Conservation (phyloP, 345 rosid species). For the Arabis alpina region DNA sequence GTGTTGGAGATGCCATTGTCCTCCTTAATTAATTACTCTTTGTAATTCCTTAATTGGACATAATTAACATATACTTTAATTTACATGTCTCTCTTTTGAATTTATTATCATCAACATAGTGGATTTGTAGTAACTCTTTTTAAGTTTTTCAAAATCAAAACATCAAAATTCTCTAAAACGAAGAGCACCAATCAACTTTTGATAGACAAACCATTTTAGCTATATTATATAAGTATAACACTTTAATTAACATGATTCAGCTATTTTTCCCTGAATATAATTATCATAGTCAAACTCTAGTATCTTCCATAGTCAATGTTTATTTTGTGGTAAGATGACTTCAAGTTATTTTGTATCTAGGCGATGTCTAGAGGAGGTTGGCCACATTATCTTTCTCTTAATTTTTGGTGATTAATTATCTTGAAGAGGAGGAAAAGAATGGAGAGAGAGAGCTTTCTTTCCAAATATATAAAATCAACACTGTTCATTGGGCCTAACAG, state of each 20-base stretch:
- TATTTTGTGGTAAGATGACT: too few relatives aligned
- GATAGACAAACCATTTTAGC: background rate
- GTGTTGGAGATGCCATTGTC: slow-evolving; percentile 89
- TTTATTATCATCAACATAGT: background rate
- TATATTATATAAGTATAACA: background rate
- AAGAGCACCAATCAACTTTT: background rate
- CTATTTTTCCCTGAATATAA: background rate
- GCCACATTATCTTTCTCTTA: too few relatives aligned
- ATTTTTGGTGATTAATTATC: too few relatives aligned
- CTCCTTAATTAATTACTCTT: slow-evolving; percentile 42
- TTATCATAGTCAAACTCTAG: too few relatives aligned
- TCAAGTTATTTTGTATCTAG: too few relatives aligned
- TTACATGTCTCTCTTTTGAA: slow-evolving; percentile 10
- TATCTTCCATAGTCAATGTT: too few relatives aligned
- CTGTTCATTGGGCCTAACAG: too few relatives aligned
- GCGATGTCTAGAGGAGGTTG: too few relatives aligned
- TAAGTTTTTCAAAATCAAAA: background rate
- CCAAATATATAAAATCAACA: too few relatives aligned
- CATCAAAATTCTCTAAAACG: background rate
- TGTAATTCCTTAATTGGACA: slow-evolving; percentile 1
- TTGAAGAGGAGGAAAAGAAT: too few relatives aligned
- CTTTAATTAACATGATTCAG: background rate
- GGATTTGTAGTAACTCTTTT: background rate
- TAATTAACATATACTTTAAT: background rate
- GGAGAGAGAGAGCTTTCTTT: too few relatives aligned